Conservation (phyloP, 495 filamentous ascomycete species). For the Penicillium manginii region DNA sequence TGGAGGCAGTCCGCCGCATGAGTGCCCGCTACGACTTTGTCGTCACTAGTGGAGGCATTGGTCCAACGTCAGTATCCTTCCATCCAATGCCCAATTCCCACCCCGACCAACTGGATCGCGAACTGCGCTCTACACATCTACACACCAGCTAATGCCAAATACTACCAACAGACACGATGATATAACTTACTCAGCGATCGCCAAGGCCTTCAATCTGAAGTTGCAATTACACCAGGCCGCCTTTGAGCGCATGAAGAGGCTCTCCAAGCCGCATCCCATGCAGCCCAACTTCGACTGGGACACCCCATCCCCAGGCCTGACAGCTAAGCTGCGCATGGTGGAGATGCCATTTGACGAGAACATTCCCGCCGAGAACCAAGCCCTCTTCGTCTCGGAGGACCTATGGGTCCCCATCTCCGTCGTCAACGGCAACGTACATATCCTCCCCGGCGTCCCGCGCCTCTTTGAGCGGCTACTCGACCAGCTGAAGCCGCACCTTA, state of each 20-base stretch:
- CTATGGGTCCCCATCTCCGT: slow-evolving; percentile 89
- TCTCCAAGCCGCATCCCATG: slow-evolving; percentile 71
- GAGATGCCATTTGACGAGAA: slow-evolving; percentile 75
- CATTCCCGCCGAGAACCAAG: slow-evolving; percentile 62
- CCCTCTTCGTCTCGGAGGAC: slow-evolving; percentile 75
- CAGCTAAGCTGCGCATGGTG: slow-evolving; percentile 87
- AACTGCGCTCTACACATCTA: too few relatives aligned
- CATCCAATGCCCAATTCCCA: not conserved
- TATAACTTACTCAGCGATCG: slow-evolving; percentile 94
- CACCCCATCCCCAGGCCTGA: slow-evolving; percentile 72
- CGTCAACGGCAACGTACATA: slow-evolving; percentile 91
- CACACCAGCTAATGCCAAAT: too few relatives aligned
- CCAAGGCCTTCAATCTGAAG: slow-evolving; percentile 79
- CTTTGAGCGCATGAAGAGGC: slow-evolving; percentile 77
- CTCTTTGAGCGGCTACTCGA: slow-evolving; percentile 80
- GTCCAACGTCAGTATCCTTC: slow-evolving; percentile 71
- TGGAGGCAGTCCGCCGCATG: slow-evolving; percentile 85
- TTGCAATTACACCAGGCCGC: slow-evolving; percentile 76
- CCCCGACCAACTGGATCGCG: too few relatives aligned
- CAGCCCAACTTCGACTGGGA: slow-evolving; percentile 86
- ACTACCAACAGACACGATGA: slow-evolving; percentile 76
- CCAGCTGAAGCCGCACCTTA: slow-evolving; percentile 69
- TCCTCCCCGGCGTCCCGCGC: slow-evolving; percentile 86
- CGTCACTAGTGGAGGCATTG: slow-evolving; percentile 93
- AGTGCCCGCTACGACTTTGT: slow-evolving; percentile 89